Base-by-base conservation (phyloP, 768 basidiomycete genomes). In the Lactarius hatsudake region DNA sequence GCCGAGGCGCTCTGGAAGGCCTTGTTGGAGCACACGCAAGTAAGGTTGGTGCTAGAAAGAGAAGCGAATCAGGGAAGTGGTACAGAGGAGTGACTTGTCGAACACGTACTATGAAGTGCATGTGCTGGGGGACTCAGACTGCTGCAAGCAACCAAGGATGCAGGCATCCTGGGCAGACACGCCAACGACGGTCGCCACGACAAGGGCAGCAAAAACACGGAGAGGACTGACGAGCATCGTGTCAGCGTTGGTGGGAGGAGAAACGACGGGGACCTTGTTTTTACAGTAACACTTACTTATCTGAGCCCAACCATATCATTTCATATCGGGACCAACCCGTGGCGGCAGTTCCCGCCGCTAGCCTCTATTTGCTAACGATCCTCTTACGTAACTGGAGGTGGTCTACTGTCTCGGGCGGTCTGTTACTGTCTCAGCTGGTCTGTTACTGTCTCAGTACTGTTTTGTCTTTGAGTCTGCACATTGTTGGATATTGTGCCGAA, bases 21-120 rank as follows among this genome's bases (percentile, higher is more conserved):
- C 0, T 56, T 26, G 60, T 75, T 79, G 4, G 78, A 70, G 73
- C 83, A 84, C 20, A 80, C 69, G 57, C 83, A 84, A 0, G 62
- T 0, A 15, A 79, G 0, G 71, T 84, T 71, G 7, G 79, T 72
- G 71, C 83, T 83, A 59, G 26, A 48, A 20, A 38, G 2, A 57
- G 30, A 15, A 3, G 40, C 20, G 3, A 2, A 7, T 53, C 4
- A 53, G 26, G 12, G 5, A 26, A 15, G 51, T 5, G 10, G 30
- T 13, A 38, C 28, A 67, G 61, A 34, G 61, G 36, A 40, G 1
- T 5, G 15, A 7, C 53, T 12, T 30, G n/a, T 51, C n/a, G 15
- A 40, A 23, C 9, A 40, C 66, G 32, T n/a, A 67, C 66, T 20
- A 18, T 4, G 55, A 32, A 5, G 28, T 5, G 38, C 66, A 67